Base-by-base conservation (phyloP, 768 basidiomycete species). In the Mycena belliarum region DNA sequence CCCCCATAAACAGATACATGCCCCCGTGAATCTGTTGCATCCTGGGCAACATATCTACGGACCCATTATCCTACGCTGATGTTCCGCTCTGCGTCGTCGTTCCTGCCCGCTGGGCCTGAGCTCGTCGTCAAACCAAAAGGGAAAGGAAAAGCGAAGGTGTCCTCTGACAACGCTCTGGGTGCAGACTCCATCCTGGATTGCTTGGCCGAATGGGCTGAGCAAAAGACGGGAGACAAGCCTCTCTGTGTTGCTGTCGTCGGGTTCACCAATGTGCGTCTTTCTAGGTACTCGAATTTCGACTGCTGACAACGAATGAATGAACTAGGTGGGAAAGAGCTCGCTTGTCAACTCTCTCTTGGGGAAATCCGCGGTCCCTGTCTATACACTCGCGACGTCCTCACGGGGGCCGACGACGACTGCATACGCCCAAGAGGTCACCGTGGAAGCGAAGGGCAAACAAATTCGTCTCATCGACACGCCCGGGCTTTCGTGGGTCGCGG, bases 401-500 rank as follows among this genome's bases (percentile, higher is more conserved):
- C 79, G 79, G 32, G 81, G 82, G 24, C 88, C 87, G 10, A 89
- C 89, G 1, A 96, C 94, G 21, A 92, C 87, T 23, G 76, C 79
- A 15, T 78, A 83, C 29, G 79, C 88, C 6, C 87, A 87, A 63
- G 86, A 88, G 63, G 78, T 89, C 23, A 71, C 76, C 3, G 63
- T 82, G 3, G 81, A 80, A 49, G 68, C 75, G 11, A 77, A 75
- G 11, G 81, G 78, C 23, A 76, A 75, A 60, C 73, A 74, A 49
- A 76, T 94, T 62, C 81, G 82, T 32, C 65, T 95, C 54, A 85
- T 95, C 65, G 95, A 97, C 70, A 96, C 92, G 0, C 95, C 95
- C 29, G 95, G 95, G n/a, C 73, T 94, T 63, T 78, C 82, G 49
- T 87, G 84, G 79, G 69, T 72, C 20, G 54, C 70, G 3, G 75